Conservation (phyloP, 2,329 filamentous ascomycete genomes). For the Whalleya microplaca region DNA sequence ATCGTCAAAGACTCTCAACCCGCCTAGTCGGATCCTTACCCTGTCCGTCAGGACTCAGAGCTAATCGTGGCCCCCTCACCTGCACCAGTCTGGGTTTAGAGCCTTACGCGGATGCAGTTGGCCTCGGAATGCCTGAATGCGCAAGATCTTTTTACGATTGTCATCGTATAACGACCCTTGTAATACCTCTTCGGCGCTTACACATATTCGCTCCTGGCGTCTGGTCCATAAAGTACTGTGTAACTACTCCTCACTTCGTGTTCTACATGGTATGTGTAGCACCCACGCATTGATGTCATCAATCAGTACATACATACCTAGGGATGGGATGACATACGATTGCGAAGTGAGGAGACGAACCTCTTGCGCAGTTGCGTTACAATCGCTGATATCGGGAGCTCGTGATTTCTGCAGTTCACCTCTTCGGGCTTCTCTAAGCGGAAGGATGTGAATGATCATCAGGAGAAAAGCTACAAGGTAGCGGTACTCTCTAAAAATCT, state of each 20-base stretch:
- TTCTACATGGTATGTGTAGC: slow-evolving; percentile 2
- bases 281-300: too few relatives aligned
- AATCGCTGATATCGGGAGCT: too few relatives aligned
- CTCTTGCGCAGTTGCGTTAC: too few relatives aligned
- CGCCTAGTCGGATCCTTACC: slow-evolving; percentile 21
- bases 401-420: too few relatives aligned
- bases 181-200: slow-evolving; percentile 1
- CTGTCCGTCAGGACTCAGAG: slow-evolving; percentile 15
- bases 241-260: slow-evolving; percentile 21
- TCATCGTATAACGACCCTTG: slow-evolving; percentile 21
- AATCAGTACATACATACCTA: too few relatives aligned
- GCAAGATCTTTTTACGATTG: slow-evolving; percentile 21
- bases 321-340: too few relatives aligned
- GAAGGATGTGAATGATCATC: slow-evolving; percentile 16
- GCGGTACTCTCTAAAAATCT: slow-evolving; percentile 20
- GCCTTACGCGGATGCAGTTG: slow-evolving; percentile 20
- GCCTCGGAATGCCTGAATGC: too few relatives aligned
- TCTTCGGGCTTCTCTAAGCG: not conserved
- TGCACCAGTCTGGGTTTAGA: slow-evolving; percentile 19
- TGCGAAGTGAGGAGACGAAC: too few relatives aligned
- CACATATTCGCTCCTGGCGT: slow-evolving; percentile 13
- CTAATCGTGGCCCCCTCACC: slow-evolving; percentile 19
- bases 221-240: slow-evolving; percentile 9
- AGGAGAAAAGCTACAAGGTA: slow-evolving; percentile 17
- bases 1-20: slow-evolving; percentile 10